Base-by-base conservation (phyloP, 306 rosid species). In the Trifolium subterraneum region DNA sequence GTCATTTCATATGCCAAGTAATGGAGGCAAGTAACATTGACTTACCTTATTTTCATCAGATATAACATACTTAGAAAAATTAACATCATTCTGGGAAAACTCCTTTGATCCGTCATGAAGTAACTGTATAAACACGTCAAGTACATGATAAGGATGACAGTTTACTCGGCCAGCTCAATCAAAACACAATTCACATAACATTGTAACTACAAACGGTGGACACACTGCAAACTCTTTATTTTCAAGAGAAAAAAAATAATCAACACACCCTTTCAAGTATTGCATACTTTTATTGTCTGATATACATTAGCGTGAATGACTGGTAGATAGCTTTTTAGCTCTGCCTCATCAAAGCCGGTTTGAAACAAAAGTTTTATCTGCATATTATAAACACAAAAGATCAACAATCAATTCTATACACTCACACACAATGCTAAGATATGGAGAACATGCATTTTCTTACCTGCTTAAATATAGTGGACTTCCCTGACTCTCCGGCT, bases 261-360 rank as follows among this genome's bases (percentile, higher is more conserved):
- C 87, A 92, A 94, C 97, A 94, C 96, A 94, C 96, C 99, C 99
- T 94, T 90, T 94, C 93, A 88, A 92, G 86, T 88, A 90, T 92
- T 95, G 96, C 99, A 77, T 95, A 95, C 99, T 95, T 95, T 95
- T 95, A 95, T 95, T 86, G 98, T 95, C 98, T 95, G 99, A 90
- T 88, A 95, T 81, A 92, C 96, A 52, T 95, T 95, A 82, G 99
- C 99, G 75, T 95, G 99, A 81, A 94, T 89, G 88, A 95, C 97
- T 39, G 98, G 86, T 73, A 84, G 79, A 79, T 92, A 94, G 86
- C 96, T 87, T 86, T 86, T 88, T 78, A 95, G 91, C 86, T 95
- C 97, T 67, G 97, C 88, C 80, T 95, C 98, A 7, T 92, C 98
- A 78, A 95, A 95, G 79, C 98, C 98, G 20, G 97, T 90, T 86